Evolutionary conservation across 352 stramenopile genomes (phyloP), one percentile per base, ranked within the genome.

Genomic region (Phytophthora ohioensis): DNA sequence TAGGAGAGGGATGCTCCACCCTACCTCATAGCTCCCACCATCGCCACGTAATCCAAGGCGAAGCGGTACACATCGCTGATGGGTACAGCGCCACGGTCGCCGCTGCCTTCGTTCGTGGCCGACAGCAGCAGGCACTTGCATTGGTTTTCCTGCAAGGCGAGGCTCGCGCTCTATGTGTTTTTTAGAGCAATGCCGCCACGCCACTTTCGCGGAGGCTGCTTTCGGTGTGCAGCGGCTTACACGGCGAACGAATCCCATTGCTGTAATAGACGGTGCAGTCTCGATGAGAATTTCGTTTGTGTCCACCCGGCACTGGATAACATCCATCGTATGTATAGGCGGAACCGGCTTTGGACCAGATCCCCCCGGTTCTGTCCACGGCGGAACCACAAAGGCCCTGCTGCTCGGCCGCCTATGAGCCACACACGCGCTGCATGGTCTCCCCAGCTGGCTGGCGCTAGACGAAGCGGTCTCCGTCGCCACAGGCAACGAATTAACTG

Each of bases 231-330:
- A 4, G 48, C 21, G 21, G 17, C 17, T 61, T 61, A 38, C 27
- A 13, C n/a, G 11, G 41, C 41, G 15, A 42, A 12, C 21, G 4
- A 10, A 13, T 52, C 36, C 48, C 38, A 48, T 62, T 54, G 21
- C 21, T 27, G 21, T 27, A 58, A 21, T 52, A 49, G 41, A 66
- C n/a, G 34, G 30, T 69, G 47, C 53, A 53, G 35, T 30, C 12
- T 9, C 31, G 9, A 8, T 17, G 49, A 49, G 61, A 78, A 75
- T 75, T 75, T 75, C 66, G 30, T 77, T 77, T 77, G 69, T 77
- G 69, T 77, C 56, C 56, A 69, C 69, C 54, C 46, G 46, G 31
- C 43, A 55, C 31, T 61, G 59, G 59, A 69, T 70, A 15, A 36
- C 48, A 64, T 69, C 60, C 59, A 69, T 15, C 43, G 45, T 52